These are phyloP conservation scores for Solanum megistacrolobum DNA, from an alignment of 257 asterid genomes.

Conservation along the genomic window DNA sequence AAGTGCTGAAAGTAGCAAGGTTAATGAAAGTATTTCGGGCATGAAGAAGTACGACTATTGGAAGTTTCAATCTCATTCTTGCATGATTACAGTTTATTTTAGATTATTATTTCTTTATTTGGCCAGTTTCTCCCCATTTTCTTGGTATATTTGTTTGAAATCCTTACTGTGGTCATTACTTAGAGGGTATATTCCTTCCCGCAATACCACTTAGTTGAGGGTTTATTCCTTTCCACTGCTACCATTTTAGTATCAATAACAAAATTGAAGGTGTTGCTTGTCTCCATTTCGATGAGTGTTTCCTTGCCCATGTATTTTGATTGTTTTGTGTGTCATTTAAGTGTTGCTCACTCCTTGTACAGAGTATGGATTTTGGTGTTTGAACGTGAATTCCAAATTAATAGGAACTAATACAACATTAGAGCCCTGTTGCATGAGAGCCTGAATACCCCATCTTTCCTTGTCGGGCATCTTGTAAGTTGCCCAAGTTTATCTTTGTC, in stretches of 20 bases:
- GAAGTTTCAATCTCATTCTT: background rate
- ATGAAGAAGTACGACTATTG: slow-evolving; percentile 27
- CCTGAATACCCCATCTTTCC: background rate
- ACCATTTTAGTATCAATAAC: background rate
- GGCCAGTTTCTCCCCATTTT: background rate
- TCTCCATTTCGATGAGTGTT: background rate
- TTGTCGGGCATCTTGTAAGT: background rate
- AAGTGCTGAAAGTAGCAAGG: slow-evolving; percentile 18
- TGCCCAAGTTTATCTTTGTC: background rate
- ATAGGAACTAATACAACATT: background rate
- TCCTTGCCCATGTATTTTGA: background rate
- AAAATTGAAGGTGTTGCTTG: background rate
- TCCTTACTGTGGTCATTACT: background rate
- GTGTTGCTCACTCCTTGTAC: background rate
- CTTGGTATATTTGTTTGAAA: background rate
- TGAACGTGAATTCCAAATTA: background rate
- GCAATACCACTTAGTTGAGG: background rate
- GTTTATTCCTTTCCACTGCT: background rate
- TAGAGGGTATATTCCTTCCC: background rate
- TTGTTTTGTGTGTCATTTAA: background rate
- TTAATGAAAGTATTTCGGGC: slow-evolving; percentile 1
- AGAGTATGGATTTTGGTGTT: background rate
- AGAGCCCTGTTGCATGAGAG: background rate
- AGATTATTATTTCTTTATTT: background rate
- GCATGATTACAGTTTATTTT: background rate